Conservation (phyloP, 345 rosid species). For the Geranium rotundifolium region DNA sequence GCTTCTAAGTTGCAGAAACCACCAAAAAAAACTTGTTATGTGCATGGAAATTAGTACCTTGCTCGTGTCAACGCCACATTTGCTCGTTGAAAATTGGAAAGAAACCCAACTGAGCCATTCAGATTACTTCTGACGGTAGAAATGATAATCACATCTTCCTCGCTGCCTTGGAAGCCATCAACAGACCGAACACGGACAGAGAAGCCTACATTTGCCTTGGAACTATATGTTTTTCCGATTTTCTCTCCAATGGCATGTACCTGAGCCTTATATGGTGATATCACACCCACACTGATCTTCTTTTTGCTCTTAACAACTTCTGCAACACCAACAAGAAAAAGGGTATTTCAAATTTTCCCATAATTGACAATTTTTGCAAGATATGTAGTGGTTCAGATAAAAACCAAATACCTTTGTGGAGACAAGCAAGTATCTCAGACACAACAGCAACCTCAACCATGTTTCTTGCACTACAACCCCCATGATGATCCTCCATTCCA, state of each 20-base stretch:
- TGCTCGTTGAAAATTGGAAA: slow-evolving; percentile 25
- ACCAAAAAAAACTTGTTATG: background rate
- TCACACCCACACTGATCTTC: slow-evolving; percentile 28
- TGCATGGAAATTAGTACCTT: slow-evolving; percentile 14
- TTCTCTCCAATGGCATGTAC: slow-evolving; percentile 35
- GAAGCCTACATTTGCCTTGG: slow-evolving; percentile 6
- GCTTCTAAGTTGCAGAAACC: background rate
- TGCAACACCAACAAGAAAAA: background rate
- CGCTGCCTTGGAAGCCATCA: slow-evolving; percentile 48
- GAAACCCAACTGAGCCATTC: slow-evolving; percentile 28
- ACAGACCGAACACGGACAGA: slow-evolving; percentile 25
- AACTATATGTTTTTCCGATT: slow-evolving; percentile 13
- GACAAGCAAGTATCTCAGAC: slow-evolving; percentile 20
- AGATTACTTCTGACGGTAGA: slow-evolving; percentile 38
- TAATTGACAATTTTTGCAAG: background rate
- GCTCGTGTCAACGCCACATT: slow-evolving; percentile 37
- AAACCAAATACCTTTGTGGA: slow-evolving; percentile 21
- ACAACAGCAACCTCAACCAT: slow-evolving; percentile 30
- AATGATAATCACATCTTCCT: slow-evolving; percentile 38
- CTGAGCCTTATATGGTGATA: slow-evolving; percentile 46
- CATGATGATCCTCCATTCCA: slow-evolving; percentile 23
- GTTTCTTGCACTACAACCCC: slow-evolving; percentile 22
- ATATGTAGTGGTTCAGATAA: background rate
- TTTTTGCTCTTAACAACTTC: slow-evolving; percentile 6
- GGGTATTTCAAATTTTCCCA: background rate